Percentiles rank a stretch among this genome's conserved stretches.
phyloP scores from a whole-genome alignment of 306 rosid genomes.

The Luffa aegyptiaca region DNA sequence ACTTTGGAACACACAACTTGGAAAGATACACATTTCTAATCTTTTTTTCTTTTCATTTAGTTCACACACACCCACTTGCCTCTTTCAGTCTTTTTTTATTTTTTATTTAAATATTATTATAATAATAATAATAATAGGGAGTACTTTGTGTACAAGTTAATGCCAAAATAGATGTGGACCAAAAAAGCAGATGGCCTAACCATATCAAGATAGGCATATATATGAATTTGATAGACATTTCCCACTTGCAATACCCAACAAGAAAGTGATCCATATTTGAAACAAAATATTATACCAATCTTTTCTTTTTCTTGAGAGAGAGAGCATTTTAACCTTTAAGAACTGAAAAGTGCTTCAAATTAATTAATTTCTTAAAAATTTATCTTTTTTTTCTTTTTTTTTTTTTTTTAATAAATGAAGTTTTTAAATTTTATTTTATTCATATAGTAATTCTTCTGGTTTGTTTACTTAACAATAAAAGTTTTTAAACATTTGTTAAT shows the following conservation, averaged over 20 bases:
- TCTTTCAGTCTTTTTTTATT: not conserved
- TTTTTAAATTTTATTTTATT: too few species aligned
- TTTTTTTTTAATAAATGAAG: too few species aligned
- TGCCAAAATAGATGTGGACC: conserved; percentile 21
- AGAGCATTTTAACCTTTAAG: not conserved
- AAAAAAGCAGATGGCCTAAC: conserved; percentile 22
- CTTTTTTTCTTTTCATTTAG: not conserved
- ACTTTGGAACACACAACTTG: not conserved
- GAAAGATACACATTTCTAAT: not conserved
- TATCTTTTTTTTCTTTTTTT: too few species aligned
- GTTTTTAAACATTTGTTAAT: too few species aligned
- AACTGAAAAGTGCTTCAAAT: too few species aligned
- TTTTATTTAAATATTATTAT: not conserved
- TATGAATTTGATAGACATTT: not conserved
- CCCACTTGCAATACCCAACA: conserved; percentile 4
- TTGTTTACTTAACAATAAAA: too few species aligned
- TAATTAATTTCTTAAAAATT: too few species aligned
- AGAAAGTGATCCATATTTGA: not conserved
- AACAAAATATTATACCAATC: not conserved
- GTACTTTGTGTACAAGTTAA: not conserved
- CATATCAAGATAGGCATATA: conserved; percentile 5
- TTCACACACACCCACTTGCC: conserved; percentile 8
- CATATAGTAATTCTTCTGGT: too few species aligned
- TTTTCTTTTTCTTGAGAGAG: not conserved
- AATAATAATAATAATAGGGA: not conserved